Evolutionary conservation across 805 yeast genomes (phyloP), one percentile per base, ranked within the genome.

Genomic region (Torulaspora maleeae): DNA sequence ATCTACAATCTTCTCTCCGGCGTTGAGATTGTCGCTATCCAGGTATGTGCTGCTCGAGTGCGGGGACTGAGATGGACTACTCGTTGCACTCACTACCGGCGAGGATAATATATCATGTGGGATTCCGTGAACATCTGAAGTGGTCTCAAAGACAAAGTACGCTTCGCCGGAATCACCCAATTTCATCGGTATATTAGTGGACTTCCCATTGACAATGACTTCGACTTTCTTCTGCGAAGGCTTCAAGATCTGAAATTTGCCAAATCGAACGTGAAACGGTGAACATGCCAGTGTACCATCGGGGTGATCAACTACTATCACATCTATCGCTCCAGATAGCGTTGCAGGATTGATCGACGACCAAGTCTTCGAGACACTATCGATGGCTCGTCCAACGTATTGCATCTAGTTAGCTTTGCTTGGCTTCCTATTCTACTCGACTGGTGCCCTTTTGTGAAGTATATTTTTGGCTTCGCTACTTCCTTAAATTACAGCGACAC

Each of bases 121-220:
- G 19, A 93, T 82, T 48, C 78, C 76, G 29, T 69, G 70, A 8
- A 64, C 59, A 36, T 75, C 75, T 35, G 75, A 77, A 32, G 75
- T 76, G 1, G 96, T 85, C 59, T 89, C 96, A 68, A 93, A 91
- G 34, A 93, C 98, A 61, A 93, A 93, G 63, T 89, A 89, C 0
- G 98, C 99, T 66, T 93, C 99, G 11, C 99, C 99, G 6, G 95
- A 96, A 49, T 93, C 99, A 12, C 96, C 95, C 36, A 93, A 71
- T 64, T 93, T 93, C 98, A 93, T 93, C 7, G 96, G 96, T 38
- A 91, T 70, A 54, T 86, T 82, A 0, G 95, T 84, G 37, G 80
- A 74, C 48, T 76, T 76, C 29, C 84, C 97, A 67, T 93, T 93
- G 32, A 93, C 95, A 34, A 79, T 76, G 52, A 93, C 82, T 45